These are phyloP conservation scores for Gracilariopsis chorda DNA, from an alignment of 23 red algal genomes.

Conservation along the genomic window DNA sequence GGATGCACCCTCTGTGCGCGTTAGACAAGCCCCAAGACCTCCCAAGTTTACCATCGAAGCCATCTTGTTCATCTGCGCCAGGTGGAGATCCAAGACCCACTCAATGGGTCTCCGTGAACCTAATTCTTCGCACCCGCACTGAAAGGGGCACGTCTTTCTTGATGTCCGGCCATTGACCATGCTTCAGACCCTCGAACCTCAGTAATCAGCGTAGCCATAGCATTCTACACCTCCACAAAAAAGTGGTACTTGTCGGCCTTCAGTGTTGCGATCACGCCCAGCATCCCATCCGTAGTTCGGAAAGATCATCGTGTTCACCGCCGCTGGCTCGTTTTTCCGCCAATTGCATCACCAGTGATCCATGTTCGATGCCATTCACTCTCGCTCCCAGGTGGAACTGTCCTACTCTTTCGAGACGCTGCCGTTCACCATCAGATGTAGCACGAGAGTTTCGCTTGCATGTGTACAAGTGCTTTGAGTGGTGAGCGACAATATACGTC, in stretches of 20 bases:
- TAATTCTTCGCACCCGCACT: constrained; percentile 54
- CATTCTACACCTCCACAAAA: constrained; percentile 76
- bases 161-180: constrained; percentile 83
- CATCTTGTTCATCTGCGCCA: constrained; percentile 74
- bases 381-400: constrained; percentile 86
- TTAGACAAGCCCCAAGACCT: constrained; percentile 72
- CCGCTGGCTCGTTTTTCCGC: constrained; percentile 46
- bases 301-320: constrained; percentile 68
- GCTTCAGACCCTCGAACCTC: constrained; percentile 87
- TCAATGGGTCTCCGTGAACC: constrained; percentile 98
- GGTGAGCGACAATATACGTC: constrained; percentile 81
- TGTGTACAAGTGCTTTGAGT: constrained; percentile 79
- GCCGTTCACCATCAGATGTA: constrained; percentile 64
- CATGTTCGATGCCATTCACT: constrained; percentile 83
- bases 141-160: constrained; percentile 35
- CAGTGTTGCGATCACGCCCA: constrained; percentile 85
- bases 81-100: constrained; percentile 82
- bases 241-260: constrained; percentile 68
- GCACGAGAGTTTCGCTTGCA: constrained; percentile 71
- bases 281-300: constrained; percentile 80
- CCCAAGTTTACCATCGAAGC: constrained; percentile 71
- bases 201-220: constrained; percentile 74
- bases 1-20: constrained; percentile 80
- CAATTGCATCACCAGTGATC: constrained; percentile 84
- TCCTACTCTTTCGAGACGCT: constrained; percentile 73